These are phyloP conservation scores for Guadua angustifolia DNA, from an alignment of 176 grass and related monocot genomes.

Conservation along the genomic window DNA sequence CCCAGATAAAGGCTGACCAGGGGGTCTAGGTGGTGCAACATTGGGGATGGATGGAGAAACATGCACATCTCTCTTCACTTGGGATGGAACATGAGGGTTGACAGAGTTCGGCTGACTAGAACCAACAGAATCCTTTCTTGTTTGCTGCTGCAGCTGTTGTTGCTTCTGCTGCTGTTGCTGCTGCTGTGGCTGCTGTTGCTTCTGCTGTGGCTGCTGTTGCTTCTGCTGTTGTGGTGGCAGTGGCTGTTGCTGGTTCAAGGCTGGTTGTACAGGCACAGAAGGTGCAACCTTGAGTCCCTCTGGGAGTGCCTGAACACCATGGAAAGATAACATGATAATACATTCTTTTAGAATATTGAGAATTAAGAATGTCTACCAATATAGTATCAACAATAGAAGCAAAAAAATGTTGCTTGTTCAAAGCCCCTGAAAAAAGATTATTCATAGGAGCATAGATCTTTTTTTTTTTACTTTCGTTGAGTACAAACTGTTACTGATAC, in stretches of 20 bases:
- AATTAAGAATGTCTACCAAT: not conserved
- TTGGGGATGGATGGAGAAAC: slow-evolving; percentile 41
- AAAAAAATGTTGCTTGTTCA: slow-evolving; percentile 12
- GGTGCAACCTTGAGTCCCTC: slow-evolving; percentile 55
- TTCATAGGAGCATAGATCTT: not conserved
- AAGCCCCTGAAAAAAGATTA: not conserved
- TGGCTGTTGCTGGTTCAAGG: slow-evolving; percentile 57
- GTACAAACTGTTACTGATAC: not conserved
- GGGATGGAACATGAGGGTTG: slow-evolving; percentile 49
- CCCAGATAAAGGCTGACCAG: slow-evolving; percentile 47
- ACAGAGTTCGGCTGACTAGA: slow-evolving; percentile 51
- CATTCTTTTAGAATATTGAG: slow-evolving; percentile 22
- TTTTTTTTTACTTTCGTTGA: not conserved
- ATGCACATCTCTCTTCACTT: slow-evolving; percentile 55
- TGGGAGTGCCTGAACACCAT: slow-evolving; percentile 48
- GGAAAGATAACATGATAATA: slow-evolving; percentile 19
- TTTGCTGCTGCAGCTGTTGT: slow-evolving; percentile 34
- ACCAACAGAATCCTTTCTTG: slow-evolving; percentile 50
- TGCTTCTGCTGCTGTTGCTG: slow-evolving; percentile 26
- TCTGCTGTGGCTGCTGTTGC: slow-evolving; percentile 17
- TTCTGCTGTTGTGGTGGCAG: slow-evolving; percentile 27
- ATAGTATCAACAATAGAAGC: slow-evolving; percentile 18
- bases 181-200: slow-evolving; percentile 22
- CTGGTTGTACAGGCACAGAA: slow-evolving; percentile 47
- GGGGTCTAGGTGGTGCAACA: slow-evolving; percentile 47